Base-by-base conservation (phyloP, 208 protist species). In the Crithidia mellificae region DNA sequence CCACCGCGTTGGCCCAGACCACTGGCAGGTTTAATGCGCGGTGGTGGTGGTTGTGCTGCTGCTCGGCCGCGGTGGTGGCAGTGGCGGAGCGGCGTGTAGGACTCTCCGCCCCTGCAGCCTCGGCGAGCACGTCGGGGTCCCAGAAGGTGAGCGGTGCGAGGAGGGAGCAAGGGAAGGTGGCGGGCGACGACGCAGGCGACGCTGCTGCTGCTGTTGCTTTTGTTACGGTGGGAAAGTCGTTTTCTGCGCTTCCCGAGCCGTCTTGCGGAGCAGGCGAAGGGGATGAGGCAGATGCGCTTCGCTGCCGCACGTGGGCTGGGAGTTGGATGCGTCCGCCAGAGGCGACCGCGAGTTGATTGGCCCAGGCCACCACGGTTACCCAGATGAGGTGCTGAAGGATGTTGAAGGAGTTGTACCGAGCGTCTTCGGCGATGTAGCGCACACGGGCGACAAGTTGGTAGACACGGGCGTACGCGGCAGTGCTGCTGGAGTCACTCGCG, bases 331-430 rank as follows among this genome's bases (percentile, higher is more conserved):
- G 62, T 11, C 61, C 69, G 27, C 71, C 63, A 14, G 75, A 87
- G 25, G 77, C 78, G 41, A 49, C 47, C 36, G 74, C 85, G 55
- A 92, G 25, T 43, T 85, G 81, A 17, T 77, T 56, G 4, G 81
- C 66, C 87, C 87, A 92, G 44, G 73, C 74, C 12, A 61, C 70
- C 36, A 87, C 34, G 27, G 83, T 78, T 3, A 77, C 72, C 68
- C 72, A 81, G 32, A 89, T 52, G 3, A 84, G 62, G 14, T 73
- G 69, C 46, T 73, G 68, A 2, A 75, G 25, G 30, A 72, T 74
- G 53, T 50, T 20, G 70, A 73, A 77, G 43, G 72, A 68, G 56
- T 66, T 77, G 64, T 77, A 71, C 25, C 72, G 57, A 3, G 63
- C 63, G 49, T 76, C 70, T 63, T 76, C 70, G 24, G 70, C 62